These are phyloP conservation scores for Malassezia psittaci DNA, from an alignment of 1,284 basidiomycete species.

Conservation along the genomic window DNA sequence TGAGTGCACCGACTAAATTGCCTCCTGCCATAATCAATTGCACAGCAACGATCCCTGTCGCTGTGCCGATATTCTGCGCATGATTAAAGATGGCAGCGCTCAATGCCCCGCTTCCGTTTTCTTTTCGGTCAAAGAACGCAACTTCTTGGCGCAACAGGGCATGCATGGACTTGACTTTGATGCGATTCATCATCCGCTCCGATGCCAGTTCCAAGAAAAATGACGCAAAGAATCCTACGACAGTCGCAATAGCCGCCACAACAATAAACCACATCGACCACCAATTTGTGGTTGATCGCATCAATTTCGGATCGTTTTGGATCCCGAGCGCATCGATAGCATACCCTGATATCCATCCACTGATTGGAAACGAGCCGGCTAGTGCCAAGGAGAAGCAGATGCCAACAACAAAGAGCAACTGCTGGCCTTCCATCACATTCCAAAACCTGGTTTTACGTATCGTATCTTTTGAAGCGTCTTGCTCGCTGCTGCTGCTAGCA, in stretches of 20 bases:
- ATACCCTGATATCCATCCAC: constrained; percentile 41
- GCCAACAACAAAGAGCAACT: constrained; percentile 22
- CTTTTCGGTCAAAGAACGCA: constrained; percentile 41
- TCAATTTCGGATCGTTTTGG: constrained; percentile 18
- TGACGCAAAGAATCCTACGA: constrained; percentile 26
- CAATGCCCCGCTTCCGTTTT: constrained; percentile 48
- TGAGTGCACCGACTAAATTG: constrained; percentile 48
- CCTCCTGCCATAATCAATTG: constrained; percentile 43
- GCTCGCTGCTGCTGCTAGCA: not conserved
- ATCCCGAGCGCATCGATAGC: constrained; percentile 33
- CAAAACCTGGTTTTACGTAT: not conserved
- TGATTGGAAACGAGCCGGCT: constrained; percentile 49
- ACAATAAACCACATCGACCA: constrained; percentile 38
- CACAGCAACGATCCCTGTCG: constrained; percentile 48
- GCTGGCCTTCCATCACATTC: constrained; percentile 11
- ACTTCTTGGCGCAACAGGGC: constrained; percentile 40
- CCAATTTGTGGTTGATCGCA: constrained; percentile 21
- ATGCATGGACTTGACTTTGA: constrained; percentile 30
- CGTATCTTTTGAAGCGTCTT: not conserved
- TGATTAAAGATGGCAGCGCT: constrained; percentile 47
- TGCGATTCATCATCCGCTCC: constrained; percentile 28
- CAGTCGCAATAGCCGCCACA: constrained; percentile 24
- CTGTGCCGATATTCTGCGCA: constrained; percentile 47
- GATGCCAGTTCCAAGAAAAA: constrained; percentile 39
- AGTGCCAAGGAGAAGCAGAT: constrained; percentile 20